These are phyloP conservation scores for Backusella sp. DNA, from an alignment of 192 early-diverging fungal genomes.

Conservation along the genomic window DNA sequence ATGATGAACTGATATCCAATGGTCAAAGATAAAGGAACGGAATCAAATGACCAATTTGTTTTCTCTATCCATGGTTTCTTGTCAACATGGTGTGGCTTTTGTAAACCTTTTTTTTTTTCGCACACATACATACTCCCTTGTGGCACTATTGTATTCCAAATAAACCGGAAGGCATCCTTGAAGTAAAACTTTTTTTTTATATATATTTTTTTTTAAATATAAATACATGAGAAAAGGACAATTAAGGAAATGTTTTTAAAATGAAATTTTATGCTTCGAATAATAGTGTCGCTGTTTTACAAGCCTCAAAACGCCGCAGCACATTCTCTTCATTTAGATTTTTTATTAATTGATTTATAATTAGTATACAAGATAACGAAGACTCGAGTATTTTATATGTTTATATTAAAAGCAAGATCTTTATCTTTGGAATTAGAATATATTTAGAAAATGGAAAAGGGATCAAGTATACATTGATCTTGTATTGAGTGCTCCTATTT, in stretches of 20 bases:
- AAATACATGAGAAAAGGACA: not conserved
- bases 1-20: too few relatives aligned
- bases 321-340: too few relatives aligned
- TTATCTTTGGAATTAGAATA: not conserved
- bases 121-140: not conserved
- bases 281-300: not conserved
- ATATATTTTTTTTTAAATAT: not conserved
- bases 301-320: not conserved
- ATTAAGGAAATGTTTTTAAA: conserved; percentile 9
- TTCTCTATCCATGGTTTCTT: not conserved
- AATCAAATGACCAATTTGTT: not conserved
- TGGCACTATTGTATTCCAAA: not conserved
- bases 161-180: not conserved
- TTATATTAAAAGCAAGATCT: too few relatives aligned
- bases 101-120: not conserved
- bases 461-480: not conserved
- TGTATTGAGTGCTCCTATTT: not conserved
- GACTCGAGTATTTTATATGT: too few relatives aligned
- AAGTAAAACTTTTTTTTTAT: not conserved
- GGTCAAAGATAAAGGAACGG: too few relatives aligned
- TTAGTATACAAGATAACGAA: too few relatives aligned
- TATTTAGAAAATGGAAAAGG: not conserved
- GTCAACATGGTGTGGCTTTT: not conserved
- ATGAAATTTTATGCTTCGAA: not conserved
- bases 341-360: too few relatives aligned